Percentiles rank a stretch among this genome's conserved stretches.
phyloP scores from a whole-genome alignment of 1,284 basidiomycete species.

The Apiotrichum veenhuisii region DNA sequence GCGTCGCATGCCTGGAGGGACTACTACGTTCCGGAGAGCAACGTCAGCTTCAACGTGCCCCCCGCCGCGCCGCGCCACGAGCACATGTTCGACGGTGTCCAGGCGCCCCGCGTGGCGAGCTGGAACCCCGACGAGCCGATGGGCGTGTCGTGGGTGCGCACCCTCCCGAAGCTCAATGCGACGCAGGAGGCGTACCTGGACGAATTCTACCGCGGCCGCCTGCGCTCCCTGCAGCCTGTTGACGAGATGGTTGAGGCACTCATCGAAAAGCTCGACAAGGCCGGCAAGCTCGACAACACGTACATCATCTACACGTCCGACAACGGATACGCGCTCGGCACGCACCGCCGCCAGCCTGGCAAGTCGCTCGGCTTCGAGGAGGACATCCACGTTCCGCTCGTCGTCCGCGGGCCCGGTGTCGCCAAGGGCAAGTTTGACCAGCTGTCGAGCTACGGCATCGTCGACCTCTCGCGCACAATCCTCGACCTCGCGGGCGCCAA shows the following conservation, averaged over 20 bases:
- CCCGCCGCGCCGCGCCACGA: constrained; percentile 26
- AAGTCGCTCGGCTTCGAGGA: constrained; percentile 44
- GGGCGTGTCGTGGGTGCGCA: constrained; percentile 37
- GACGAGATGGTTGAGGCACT: constrained; percentile 40
- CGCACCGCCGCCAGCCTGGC: constrained; percentile 39
- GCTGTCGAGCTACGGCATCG: constrained; percentile 28
- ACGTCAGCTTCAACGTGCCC: constrained; percentile 16
- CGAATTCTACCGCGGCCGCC: constrained; percentile 37
- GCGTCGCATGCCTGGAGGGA: constrained; percentile 2
- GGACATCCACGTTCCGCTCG: constrained; percentile 36
- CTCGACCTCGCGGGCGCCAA: constrained; percentile 38
- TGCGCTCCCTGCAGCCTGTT: constrained; percentile 34
- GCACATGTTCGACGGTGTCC: constrained; percentile 25
- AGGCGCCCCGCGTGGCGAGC: constrained; percentile 17
- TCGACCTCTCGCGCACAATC: constrained; percentile 39
- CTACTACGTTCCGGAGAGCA: background rate
- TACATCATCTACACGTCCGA: constrained; percentile 42
- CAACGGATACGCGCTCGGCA: constrained; percentile 40
- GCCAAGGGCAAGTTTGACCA: constrained; percentile 21
- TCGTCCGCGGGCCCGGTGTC: constrained; percentile 34
- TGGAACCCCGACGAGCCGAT: constrained; percentile 32
- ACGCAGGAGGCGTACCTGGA: constrained; percentile 40
- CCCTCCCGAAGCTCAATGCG: constrained; percentile 30
- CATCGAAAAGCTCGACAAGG: constrained; percentile 28
- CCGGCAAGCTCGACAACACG: constrained; percentile 37